Percentiles rank a stretch among this genome's conserved stretches.
Evolutionary conservation across 345 rosid species (phyloP).

Genomic region (Salix udensis): DNA sequence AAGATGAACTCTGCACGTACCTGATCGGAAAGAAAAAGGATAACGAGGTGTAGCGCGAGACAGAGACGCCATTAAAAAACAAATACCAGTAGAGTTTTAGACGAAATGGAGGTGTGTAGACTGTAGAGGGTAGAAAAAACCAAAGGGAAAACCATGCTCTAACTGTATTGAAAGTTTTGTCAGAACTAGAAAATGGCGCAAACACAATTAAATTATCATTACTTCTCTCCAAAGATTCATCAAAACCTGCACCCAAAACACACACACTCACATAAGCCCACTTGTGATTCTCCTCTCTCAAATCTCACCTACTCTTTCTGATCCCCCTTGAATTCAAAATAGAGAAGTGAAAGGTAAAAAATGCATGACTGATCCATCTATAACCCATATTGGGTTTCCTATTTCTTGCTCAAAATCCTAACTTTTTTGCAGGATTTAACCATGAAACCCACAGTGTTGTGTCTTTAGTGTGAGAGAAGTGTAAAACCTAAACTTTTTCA

Average conservation of each 20-base stretch:
- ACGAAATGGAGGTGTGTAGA: neutral
- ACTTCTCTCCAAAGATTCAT: conserved; percentile 30
- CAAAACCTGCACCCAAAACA: conserved; percentile 32
- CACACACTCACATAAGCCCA: neutral
- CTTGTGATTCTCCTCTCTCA: conserved; percentile 29
- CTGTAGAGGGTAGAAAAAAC: neutral
- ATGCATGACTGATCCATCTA: conserved; percentile 17
- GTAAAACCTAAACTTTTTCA: conserved; percentile 14
- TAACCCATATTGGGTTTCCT: conserved; percentile 5
- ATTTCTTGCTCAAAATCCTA: conserved; percentile 17
- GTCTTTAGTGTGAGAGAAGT: conserved; percentile 6
- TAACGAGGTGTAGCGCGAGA: neutral
- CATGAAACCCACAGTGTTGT: conserved; percentile 8
- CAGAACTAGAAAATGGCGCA: neutral
- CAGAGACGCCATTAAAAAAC: neutral
- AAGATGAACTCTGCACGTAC: neutral
- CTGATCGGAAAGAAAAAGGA: neutral
- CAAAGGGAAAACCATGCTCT: conserved; percentile 10
- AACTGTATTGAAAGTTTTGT: neutral
- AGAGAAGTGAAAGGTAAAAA: conserved; percentile 5
- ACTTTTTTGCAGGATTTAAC: conserved; percentile 6
- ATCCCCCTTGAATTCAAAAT: conserved; percentile 7
- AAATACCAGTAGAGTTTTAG: neutral
- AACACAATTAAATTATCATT: conserved; percentile 4
- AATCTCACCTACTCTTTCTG: conserved; percentile 20